Conservation (phyloP, 2,329 filamentous ascomycete species). For the Aspergillus pseudoglaucus region DNA sequence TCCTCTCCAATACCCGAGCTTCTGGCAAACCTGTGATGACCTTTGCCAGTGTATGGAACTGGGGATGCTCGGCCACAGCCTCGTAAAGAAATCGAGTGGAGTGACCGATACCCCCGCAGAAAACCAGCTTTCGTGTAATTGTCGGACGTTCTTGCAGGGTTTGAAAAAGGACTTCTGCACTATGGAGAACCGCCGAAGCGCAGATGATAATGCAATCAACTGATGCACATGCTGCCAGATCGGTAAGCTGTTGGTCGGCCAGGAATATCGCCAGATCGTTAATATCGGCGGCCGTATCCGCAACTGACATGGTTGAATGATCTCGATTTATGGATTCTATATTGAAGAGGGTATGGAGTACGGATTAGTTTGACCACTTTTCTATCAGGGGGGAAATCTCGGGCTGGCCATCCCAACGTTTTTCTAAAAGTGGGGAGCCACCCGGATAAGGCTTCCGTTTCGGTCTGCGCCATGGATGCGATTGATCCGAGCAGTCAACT, state of each 20-base stretch:
- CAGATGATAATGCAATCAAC: conserved; percentile 37
- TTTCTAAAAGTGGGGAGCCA: too few species aligned
- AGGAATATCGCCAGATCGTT: background rate
- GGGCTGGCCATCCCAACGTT: too few species aligned
- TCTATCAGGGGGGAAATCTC: too few species aligned
- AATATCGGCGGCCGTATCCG: background rate
- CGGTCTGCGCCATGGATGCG: too few species aligned
- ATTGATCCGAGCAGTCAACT: too few species aligned
- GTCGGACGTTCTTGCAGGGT: conserved; percentile 22
- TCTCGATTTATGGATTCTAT: background rate
- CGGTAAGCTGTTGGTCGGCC: background rate
- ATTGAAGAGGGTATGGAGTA: background rate
- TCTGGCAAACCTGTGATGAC: conserved; percentile 33
- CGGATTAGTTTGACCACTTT: background rate
- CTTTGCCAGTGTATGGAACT: conserved; percentile 21
- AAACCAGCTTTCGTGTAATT: conserved; percentile 31
- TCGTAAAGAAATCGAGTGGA: conserved; percentile 40
- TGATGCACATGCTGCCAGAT: background rate
- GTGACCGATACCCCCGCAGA: conserved; percentile 43
- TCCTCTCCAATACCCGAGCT: conserved; percentile 32
- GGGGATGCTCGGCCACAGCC: conserved; percentile 28
- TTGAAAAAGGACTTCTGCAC: conserved; percentile 30
- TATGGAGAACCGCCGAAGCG: conserved; percentile 32
- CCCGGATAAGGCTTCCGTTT: too few species aligned
- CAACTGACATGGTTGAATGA: conserved; percentile 4